Conservation (phyloP, 1,284 basidiomycete genomes). For the Leccinum subrobustum region DNA sequence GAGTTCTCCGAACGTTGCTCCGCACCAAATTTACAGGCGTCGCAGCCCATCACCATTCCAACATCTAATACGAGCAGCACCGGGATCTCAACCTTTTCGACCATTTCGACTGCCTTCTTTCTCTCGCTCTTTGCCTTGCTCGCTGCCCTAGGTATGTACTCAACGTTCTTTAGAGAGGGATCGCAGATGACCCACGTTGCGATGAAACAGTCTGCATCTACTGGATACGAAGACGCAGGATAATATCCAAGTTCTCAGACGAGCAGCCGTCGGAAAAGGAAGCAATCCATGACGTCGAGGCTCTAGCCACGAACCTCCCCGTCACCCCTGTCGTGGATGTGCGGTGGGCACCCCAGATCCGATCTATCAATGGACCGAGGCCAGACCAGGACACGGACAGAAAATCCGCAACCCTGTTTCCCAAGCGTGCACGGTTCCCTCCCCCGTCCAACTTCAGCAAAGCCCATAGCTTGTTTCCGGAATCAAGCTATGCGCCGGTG, state of each 20-base stretch:
- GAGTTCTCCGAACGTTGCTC: constrained; percentile 8
- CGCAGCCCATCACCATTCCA: background rate
- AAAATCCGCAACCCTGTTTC: background rate
- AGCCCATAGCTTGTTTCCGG: constrained; percentile 1
- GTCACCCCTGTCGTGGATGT: constrained; percentile 27
- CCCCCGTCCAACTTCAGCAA: constrained; percentile 13
- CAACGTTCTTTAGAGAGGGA: background rate
- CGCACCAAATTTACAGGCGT: background rate
- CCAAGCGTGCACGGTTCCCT: constrained; percentile 26
- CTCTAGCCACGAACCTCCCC: constrained; percentile 5
- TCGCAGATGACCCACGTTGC: background rate
- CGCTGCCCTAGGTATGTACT: constrained; percentile 21
- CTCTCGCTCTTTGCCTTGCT: constrained; percentile 20
- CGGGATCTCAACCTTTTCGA: no score
- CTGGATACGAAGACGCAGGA: no score
- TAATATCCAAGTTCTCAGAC: no score
- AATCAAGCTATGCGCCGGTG: constrained; percentile 15
- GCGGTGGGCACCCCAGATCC: constrained; percentile 45
- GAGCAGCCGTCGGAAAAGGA: no score
- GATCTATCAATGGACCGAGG: constrained; percentile 25
- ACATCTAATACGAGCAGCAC: background rate
- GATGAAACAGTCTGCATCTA: no score
- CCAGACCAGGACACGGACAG: constrained; percentile 3
- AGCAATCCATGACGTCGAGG: no score
- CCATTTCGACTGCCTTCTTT: constrained; percentile 3